Base-by-base conservation (phyloP, 805 yeast genomes). In the Kurtzmaniella fragi region DNA sequence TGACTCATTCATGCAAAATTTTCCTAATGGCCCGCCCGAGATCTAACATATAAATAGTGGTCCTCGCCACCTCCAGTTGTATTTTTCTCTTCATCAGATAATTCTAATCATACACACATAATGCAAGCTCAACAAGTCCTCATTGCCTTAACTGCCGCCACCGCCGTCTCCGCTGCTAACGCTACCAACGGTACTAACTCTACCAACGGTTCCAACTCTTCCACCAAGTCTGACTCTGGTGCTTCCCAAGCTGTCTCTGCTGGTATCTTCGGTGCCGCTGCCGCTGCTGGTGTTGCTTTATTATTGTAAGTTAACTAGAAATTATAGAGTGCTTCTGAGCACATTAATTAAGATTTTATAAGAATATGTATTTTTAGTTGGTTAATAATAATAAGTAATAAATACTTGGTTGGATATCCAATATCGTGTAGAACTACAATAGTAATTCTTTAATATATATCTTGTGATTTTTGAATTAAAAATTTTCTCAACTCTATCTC, bases 191-290 rank as follows among this genome's bases (percentile, higher is more conserved):
- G 53, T 34, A 41, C 67, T 31, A 57, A 60, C 50, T 57, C 67
- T 47, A 42, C 77, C 49, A 67, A 69, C 61, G 59, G 57, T 45
- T 66, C 83, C 40, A 53, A 64, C 55, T 56, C 67, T 41, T 59
- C 77, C 42, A 34, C 53, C 27, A 53, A 12, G 17, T 61, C 54
- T 60, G 68, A 71, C 53, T 78, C 75, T 54, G 81, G 76, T 55
- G 70, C 43, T 27, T 16, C 73, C 51, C 71, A 69, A 64, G 73
- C 76, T 47, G 70, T 75, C 60, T 80, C 81, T 68, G 84, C 87
- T 60, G 82, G 84, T 70, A 77, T 80, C 60, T 62, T 82, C 56
- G 90, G 88, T 77, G 89, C 85, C 56, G 86, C 82, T 61, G 85
- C 84, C 53, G 90, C 89, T 52, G 90, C 89, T 58, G 90, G 87